phyloP scores from a whole-genome alignment of 1,284 basidiomycete genomes.

The Phlebopus sp. region DNA sequence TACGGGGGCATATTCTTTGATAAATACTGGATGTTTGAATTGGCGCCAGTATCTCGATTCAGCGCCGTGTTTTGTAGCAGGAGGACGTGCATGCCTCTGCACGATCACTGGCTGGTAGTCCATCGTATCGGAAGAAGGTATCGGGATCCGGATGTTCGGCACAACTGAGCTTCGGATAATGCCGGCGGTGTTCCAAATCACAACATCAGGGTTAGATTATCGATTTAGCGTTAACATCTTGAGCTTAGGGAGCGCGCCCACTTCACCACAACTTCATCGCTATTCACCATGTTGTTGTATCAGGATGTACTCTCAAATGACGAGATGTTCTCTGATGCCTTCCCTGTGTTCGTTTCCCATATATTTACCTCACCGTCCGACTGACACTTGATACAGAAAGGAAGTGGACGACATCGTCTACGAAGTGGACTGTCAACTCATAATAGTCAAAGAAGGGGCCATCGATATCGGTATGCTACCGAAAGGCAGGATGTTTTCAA shows the following conservation, averaged over 20 bases:
- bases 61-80: conserved; percentile 56
- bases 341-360: conserved; percentile 57
- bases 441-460: conserved; percentile 79
- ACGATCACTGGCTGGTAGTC: conserved; percentile 77
- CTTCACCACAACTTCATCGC: conserved; percentile 26
- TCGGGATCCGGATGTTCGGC: conserved; percentile 10
- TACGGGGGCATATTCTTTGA: conserved; percentile 94
- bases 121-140: conserved; percentile 40
- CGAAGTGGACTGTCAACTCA: conserved; percentile 85
- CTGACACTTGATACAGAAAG: conserved; percentile 54
- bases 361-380: background rate
- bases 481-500: background rate
- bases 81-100: conserved; percentile 55
- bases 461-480: conserved; percentile 81
- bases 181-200: too few relatives aligned
- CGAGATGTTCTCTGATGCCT: conserved; percentile 97
- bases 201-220: conserved; percentile 1
- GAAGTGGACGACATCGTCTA: conserved; percentile 75
- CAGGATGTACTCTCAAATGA: conserved; percentile 74
- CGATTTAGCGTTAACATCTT: conserved; percentile 1
- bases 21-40: conserved; percentile 83
- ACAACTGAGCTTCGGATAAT: background rate
- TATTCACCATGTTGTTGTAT: conserved; percentile 72
- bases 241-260: conserved; percentile 5
- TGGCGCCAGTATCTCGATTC: conserved; percentile 81